These are phyloP conservation scores for Hibiscus tridactylites DNA, from an alignment of 345 rosid genomes.

Conservation along the genomic window DNA sequence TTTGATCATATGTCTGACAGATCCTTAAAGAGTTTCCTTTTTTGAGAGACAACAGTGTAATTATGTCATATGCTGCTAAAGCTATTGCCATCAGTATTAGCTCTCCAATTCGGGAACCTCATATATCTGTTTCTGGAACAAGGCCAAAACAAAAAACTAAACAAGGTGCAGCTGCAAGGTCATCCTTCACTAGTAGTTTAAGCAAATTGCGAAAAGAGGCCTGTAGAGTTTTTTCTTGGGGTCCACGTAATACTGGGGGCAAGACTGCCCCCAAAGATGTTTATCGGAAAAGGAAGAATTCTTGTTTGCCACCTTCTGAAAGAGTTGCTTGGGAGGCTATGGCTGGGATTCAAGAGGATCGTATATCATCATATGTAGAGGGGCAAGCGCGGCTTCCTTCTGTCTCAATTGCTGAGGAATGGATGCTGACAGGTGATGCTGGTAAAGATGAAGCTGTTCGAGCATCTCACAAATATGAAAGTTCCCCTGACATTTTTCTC, in stretches of 20 bases:
- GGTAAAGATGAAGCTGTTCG: constrained; percentile 76
- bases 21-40: constrained; percentile 86
- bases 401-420: constrained; percentile 83
- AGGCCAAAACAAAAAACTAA: constrained; percentile 57
- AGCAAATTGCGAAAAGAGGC: constrained; percentile 91
- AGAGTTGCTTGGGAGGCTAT: constrained; percentile 94
- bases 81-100: constrained; percentile 67
- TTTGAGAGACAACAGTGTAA: constrained; percentile 64
- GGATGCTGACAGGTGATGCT: constrained; percentile 84
- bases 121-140: constrained; percentile 63
- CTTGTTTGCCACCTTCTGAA: constrained; percentile 71
- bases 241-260: constrained; percentile 77
- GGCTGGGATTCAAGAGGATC: constrained; percentile 91
- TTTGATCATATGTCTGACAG: constrained; percentile 36
- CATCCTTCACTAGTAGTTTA: constrained; percentile 76
- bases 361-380: constrained; percentile 47
- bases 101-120: constrained; percentile 70
- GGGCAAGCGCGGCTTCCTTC: constrained; percentile 89
- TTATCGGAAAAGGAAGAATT: constrained; percentile 79
- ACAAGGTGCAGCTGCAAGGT: constrained; percentile 48
- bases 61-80: constrained; percentile 82
- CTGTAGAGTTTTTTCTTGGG: constrained; percentile 96
- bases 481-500: constrained; percentile 85
- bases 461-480: constrained; percentile 80
- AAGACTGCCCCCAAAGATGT: constrained; percentile 70